Evolutionary conservation across 257 asterid species (phyloP).

Genomic region (Lycium ferocissimum): DNA sequence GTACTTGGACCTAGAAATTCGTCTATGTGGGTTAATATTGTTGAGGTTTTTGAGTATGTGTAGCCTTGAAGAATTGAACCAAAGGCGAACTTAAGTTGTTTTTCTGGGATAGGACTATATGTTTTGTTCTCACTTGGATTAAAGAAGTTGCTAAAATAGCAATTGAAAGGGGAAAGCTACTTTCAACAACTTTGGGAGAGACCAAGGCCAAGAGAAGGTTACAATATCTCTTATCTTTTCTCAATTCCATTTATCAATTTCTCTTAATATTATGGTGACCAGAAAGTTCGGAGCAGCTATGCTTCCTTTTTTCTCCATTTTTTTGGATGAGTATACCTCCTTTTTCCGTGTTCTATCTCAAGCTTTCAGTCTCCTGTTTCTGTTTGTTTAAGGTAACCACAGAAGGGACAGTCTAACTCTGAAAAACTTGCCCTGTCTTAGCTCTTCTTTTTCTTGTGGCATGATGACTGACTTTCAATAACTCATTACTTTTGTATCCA

Average conservation of each 20-base stretch:
- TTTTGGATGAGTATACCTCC: not conserved
- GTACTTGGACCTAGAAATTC: no score
- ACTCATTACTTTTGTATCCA: not conserved
- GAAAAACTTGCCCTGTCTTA: not conserved
- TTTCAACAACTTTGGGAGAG: not conserved
- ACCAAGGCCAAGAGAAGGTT: not conserved
- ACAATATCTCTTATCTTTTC: not conserved
- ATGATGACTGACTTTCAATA: not conserved
- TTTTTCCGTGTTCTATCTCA: not conserved
- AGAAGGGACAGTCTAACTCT: not conserved
- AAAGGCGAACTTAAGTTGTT: no score
- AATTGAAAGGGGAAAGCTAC: constrained; percentile 3
- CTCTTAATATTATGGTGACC: not conserved
- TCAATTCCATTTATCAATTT: not conserved
- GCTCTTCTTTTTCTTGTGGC: not conserved
- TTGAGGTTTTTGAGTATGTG: no score
- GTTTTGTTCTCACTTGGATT: not conserved
- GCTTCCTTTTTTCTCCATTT: not conserved
- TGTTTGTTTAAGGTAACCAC: not conserved
- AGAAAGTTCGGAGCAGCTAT: not conserved
- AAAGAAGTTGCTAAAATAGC: not conserved
- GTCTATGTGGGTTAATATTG: no score
- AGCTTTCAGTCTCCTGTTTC: not conserved
- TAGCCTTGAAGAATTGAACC: no score
- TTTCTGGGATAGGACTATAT: no score